These are phyloP conservation scores for Warburgia ugandensis DNA, from an alignment of 164 flowering plant species.

Conservation along the genomic window DNA sequence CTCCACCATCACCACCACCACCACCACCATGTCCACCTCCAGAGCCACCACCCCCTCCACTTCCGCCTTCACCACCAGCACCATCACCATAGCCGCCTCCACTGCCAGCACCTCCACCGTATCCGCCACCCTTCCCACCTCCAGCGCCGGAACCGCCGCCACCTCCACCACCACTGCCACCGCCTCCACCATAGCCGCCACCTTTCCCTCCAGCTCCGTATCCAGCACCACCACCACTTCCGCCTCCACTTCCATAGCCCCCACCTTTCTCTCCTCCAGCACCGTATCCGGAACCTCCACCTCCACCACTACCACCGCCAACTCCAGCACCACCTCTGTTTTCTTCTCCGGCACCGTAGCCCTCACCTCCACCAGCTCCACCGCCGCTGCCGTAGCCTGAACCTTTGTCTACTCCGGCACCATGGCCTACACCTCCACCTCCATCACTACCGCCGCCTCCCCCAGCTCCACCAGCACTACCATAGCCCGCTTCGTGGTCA, in stretches of 20 bases:
- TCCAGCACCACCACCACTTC: conserved; percentile 1
- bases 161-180: background rate
- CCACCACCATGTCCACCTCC: conserved; percentile 32
- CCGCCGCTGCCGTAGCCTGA: conserved; percentile 4
- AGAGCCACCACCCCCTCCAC: conserved; percentile 5
- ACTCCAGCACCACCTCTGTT: background rate
- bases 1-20: conserved; percentile 27
- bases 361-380: background rate
- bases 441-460: conserved; percentile 5
- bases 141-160: too few relatives aligned
- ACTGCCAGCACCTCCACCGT: too few relatives aligned
- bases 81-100: too few relatives aligned
- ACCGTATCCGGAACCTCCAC: conserved; percentile 2
- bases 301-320: background rate
- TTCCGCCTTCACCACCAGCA: too few relatives aligned
- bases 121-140: too few relatives aligned
- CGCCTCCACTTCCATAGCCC: conserved; percentile 1
- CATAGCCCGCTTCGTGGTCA: conserved; percentile 1
- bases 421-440: conserved; percentile 5
- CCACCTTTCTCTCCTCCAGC: conserved; percentile 8
- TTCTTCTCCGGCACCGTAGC: conserved; percentile 1
- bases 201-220: background rate
- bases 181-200: background rate
- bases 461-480: background rate
- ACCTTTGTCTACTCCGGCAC: too few relatives aligned